These are phyloP conservation scores for Wolfiporia cocos DNA, from an alignment of 1,284 basidiomycete species.

Conservation along the genomic window DNA sequence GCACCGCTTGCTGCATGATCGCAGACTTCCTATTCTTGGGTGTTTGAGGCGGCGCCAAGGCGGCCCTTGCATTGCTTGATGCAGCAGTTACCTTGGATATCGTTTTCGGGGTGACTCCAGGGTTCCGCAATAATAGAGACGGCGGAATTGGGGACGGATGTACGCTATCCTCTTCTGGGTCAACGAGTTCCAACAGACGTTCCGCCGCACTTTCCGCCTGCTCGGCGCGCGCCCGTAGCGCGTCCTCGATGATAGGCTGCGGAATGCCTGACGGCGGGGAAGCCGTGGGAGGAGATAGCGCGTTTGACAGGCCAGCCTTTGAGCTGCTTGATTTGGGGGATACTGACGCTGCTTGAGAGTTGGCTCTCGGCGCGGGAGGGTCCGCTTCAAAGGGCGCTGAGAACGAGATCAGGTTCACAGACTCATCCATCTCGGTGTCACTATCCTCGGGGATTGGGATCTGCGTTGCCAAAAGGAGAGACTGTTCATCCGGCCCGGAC, in stretches of 20 bases:
- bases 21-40: constrained; percentile 47
- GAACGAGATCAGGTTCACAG: constrained; percentile 63
- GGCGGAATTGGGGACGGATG: constrained; percentile 48
- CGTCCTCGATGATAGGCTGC: constrained; percentile 72
- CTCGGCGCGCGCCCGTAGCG: constrained; percentile 75
- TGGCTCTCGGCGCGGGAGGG: constrained; percentile 22
- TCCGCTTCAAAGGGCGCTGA: constrained; percentile 59
- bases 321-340: constrained; percentile 51
- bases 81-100: constrained; percentile 26
- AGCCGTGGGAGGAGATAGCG: constrained; percentile 39
- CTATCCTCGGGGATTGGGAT: constrained; percentile 70
- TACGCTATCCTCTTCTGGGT: constrained; percentile 57
- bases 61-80: constrained; percentile 18
- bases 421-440: constrained; percentile 57
- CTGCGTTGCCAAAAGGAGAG: constrained; percentile 61
- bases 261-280: constrained; percentile 31
- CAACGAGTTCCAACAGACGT: constrained; percentile 72
- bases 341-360: constrained; percentile 26
- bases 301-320: constrained; percentile 45
- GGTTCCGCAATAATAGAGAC: constrained; percentile 43
- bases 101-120: constrained; percentile 30
- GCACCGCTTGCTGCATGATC: constrained; percentile 67
- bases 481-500: constrained; percentile 44
- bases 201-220: constrained; percentile 87
- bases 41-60: constrained; percentile 38